A percentile compares a stretch with the other conserved stretches of the same genome.
Evolutionary conservation across 2,329 filamentous ascomycete species (phyloP).

Genomic region (Rachicladosporium sp.): DNA sequence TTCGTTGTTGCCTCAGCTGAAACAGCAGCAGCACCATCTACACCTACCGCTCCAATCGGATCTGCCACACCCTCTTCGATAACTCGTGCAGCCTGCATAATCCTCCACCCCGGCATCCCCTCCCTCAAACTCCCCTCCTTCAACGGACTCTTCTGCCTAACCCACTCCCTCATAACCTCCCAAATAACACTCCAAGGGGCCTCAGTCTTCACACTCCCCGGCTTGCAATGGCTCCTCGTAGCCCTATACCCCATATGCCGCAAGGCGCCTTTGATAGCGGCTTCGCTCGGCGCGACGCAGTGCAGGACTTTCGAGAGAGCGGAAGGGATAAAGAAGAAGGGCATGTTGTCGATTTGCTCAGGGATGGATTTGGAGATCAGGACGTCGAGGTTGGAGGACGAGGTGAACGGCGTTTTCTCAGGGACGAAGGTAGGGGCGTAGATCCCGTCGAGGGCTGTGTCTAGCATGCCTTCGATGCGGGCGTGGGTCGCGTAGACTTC

Average conservation of each 20-base stretch:
- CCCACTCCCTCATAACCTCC: conserved; percentile 90
- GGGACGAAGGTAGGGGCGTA: conserved; percentile 14
- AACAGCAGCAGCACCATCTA: conserved; percentile 5
- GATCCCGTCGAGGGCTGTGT: conserved; percentile 69
- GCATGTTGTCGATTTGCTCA: conserved; percentile 57
- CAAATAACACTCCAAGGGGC: conserved; percentile 83
- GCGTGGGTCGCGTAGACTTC: conserved; percentile 66
- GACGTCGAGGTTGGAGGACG: neutral
- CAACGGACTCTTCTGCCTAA: conserved; percentile 65
- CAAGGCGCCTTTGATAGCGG: conserved; percentile 69
- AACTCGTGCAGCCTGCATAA: conserved; percentile 33
- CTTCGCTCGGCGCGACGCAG: conserved; percentile 66
- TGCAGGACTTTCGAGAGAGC: conserved; percentile 65
- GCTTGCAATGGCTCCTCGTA: conserved; percentile 76
- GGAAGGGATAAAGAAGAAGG: conserved; percentile 77
- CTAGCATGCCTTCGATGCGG: conserved; percentile 83
- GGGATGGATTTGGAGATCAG: conserved; percentile 40
- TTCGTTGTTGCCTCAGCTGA: conserved; percentile 11
- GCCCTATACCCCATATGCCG: conserved; percentile 68
- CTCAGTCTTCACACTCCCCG: conserved; percentile 85
- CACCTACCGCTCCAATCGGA: conserved; percentile 14
- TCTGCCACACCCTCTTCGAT: conserved; percentile 19
- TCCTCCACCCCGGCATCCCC: conserved; percentile 57
- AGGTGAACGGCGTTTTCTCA: neutral
- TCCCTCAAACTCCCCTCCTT: conserved; percentile 59